Base-by-base conservation (phyloP, 2,329 filamentous ascomycete species). In the Venturia effusa region DNA sequence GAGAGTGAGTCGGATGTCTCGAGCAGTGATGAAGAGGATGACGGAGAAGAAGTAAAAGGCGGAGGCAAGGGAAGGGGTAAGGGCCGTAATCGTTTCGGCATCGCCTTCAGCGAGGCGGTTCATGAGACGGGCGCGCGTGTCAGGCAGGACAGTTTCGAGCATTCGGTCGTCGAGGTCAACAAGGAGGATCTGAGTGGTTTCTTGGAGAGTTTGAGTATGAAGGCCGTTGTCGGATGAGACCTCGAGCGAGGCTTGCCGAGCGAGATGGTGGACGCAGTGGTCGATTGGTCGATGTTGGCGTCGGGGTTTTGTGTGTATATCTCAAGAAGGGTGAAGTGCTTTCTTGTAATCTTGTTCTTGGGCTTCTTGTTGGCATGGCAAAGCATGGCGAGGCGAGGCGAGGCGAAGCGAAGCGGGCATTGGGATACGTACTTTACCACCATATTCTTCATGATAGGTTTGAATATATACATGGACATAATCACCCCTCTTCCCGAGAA, bases 131-230 rank as follows among this genome's bases (percentile, higher is more conserved):
- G 88, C 65, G 90, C 93, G 0, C 79, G 92, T 19, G 92, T 97
- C 24, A 81, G 92, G 66, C 95, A 97, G 72, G 94, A 99, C 76
- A 95, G 90, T 74, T 99, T 99, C 71, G 94, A 99, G 76, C 90
- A 96, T 74, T 96, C 91, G 71, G 94, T 97, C 8, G 92, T 97
- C 59, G 94, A 99, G 74, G 93, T 99, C n/a, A 88, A 88, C 76
- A 97, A 96, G 79, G 94, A 97, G 73, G 94, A 97, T 75, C 78
- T 99, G 34, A 85, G 86, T 19, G 90, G 88, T 0, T 99, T 99
- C 74, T 79, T 99, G 68, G 94, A 99, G 78, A 88, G 88, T 64
- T 75, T 99, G 72, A 97, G 92, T 76, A 88, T 92, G 83, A 96
- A 95, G 82, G 87, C 87, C 64, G 92, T 97, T 22, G 88, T 87